Conservation (phyloP, 2,329 filamentous ascomycete species). For the Cordyceps farinosa region DNA sequence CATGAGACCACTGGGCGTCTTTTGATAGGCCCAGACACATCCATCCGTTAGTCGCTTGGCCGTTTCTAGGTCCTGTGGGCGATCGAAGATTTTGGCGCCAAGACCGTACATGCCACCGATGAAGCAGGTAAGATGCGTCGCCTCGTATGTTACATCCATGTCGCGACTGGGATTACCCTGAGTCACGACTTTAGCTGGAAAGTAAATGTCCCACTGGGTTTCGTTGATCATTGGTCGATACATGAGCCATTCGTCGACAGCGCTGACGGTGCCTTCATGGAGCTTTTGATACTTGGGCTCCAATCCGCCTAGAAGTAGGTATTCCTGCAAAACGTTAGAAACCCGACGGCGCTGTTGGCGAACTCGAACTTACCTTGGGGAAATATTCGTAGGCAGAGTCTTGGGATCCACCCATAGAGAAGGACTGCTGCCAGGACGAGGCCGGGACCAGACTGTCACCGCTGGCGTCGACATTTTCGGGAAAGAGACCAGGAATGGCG, state of each 20-base stretch:
- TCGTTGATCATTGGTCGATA: slow-evolving; percentile 72
- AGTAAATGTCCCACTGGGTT: slow-evolving; percentile 64
- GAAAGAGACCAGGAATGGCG: slow-evolving; percentile 74
- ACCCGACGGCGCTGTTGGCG: not conserved
- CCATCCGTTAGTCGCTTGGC: slow-evolving; percentile 63
- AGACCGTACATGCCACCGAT: slow-evolving; percentile 68
- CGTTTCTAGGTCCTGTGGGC: slow-evolving; percentile 58
- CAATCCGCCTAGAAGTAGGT: slow-evolving; percentile 71
- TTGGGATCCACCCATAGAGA: slow-evolving; percentile 61
- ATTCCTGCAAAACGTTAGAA: slow-evolving; percentile 48
- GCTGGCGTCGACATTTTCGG: slow-evolving; percentile 70
- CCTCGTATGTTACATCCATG: slow-evolving; percentile 52
- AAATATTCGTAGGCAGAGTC: slow-evolving; percentile 73
- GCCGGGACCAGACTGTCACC: slow-evolving; percentile 58
- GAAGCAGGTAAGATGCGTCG: slow-evolving; percentile 64
- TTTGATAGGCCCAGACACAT: slow-evolving; percentile 66
- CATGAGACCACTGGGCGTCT: slow-evolving; percentile 61
- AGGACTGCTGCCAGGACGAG: slow-evolving; percentile 43
- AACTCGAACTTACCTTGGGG: slow-evolving; percentile 45
- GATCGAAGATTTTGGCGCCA: slow-evolving; percentile 59
- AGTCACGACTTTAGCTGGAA: slow-evolving; percentile 61
- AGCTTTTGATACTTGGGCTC: slow-evolving; percentile 69
- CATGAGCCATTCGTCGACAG: slow-evolving; percentile 69
- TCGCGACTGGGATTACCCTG: slow-evolving; percentile 39
- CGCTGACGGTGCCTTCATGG: slow-evolving; percentile 65